Evolutionary conservation across 345 rosid species (phyloP), one percentile per base, ranked within the genome.

Genomic region (Clarkia xantiana): DNA sequence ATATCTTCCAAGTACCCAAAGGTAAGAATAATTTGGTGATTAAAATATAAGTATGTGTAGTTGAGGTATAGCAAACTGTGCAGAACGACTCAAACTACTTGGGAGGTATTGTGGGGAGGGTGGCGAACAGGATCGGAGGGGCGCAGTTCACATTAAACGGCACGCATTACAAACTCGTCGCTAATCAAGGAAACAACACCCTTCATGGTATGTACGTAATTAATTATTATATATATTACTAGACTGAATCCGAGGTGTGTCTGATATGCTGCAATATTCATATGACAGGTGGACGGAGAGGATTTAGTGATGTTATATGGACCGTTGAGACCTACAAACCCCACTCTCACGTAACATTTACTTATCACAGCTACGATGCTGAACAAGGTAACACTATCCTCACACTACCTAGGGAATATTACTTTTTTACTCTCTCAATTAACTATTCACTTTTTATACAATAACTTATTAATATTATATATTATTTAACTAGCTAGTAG

Each of bases 91-190:
- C 76, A n/a, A 62, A 81, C 23, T 72, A 68, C 55, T 91, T 91
- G 18, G 93, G 94, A 22, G 79, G 81, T 40, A 62, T 82, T 0
- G 82, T 91, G 59, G 96, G 98, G 53, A 70, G 87, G n/a, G 93
- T 84, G 1, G 96, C 89, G 3, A 83, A 91, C 53, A 67, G 97
- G 65, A 91, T 86, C 1, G 68, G 70, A 18, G 75, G 75, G 5
- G 87, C 94, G 22, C 63, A 72, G 11, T 79, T 83, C 51, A 47
- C 67, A 5, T 42, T 83, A 5, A 65, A 78, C 61, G 97, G 89
- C 16, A 57, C 50, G 9, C 9, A 14, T 2, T 77, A 79, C 58
- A 77, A 78, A 50, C 60, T 83, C 4, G 61, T 51, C 34, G 47
- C 87, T 51, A 91, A 86, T 65, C 85, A 79, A 2, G 94, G 96